These are phyloP conservation scores for Onygenales sp. DNA, from an alignment of 2,329 filamentous ascomycete species.

Conservation along the genomic window DNA sequence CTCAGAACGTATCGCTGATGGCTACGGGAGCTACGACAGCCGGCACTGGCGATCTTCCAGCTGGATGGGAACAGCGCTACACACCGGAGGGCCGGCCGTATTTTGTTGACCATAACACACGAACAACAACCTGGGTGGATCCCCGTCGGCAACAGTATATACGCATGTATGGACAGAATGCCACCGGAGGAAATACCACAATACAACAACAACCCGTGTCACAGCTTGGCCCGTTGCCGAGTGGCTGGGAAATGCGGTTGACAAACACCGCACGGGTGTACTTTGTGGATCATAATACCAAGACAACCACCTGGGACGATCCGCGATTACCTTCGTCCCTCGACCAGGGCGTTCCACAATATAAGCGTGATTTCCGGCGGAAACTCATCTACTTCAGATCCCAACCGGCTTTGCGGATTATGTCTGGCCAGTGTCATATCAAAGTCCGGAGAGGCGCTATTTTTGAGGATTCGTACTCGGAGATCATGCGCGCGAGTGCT, in stretches of 20 bases:
- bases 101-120: slow-evolving; percentile 97
- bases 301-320: slow-evolving; percentile 99
- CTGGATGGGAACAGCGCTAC: slow-evolving; percentile 92
- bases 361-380: slow-evolving; percentile 96
- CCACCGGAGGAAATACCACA: slow-evolving; percentile 60
- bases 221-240: slow-evolving; percentile 86
- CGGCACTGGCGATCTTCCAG: slow-evolving; percentile 86
- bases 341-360: slow-evolving; percentile 97
- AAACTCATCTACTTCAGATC: slow-evolving; percentile 99
- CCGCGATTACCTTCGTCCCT: slow-evolving; percentile 88
- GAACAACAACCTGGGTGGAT: slow-evolving; percentile 97
- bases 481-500: slow-evolving; percentile 93
- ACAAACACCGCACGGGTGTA: slow-evolving; percentile 97
- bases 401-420: slow-evolving; percentile 88
- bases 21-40: slow-evolving; percentile 90
- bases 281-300: slow-evolving; percentile 99
- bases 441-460: slow-evolving; percentile 95
- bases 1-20: slow-evolving; percentile 70
- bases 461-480: slow-evolving; percentile 96
- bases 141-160: slow-evolving; percentile 96
- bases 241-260: slow-evolving; percentile 98
- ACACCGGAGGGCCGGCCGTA: slow-evolving; percentile 92
- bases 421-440: slow-evolving; percentile 94
- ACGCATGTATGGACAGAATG: slow-evolving; percentile 91
- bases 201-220: slow-evolving; percentile 98